Evolutionary conservation across 192 early-diverging fungal genomes (phyloP), one percentile per base, ranked within the genome.

Genomic region (Anaeromyces robustus): DNA sequence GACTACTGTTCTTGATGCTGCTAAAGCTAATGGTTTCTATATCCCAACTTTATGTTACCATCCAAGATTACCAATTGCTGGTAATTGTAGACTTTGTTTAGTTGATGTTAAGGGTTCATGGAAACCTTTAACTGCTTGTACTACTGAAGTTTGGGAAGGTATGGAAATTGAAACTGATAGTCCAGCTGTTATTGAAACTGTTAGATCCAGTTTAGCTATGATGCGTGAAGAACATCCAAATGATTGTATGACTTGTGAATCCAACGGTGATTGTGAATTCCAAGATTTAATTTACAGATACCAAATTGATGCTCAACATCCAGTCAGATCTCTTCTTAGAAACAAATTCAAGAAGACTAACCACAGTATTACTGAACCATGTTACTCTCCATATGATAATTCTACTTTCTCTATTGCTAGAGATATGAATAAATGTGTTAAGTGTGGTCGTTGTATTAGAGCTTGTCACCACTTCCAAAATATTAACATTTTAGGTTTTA

Each of bases 71-170:
- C 93, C 94, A 18, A 90, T 99, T 79, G 98, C 98, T 17, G 98
- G 98, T 84, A 99, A 99, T 92, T 99, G 98, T 85, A 94, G 98
- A 85, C 98, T 99, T 96, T 99, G 98, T 85, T 90, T 99, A 80
- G 97, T 99, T 32, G 98, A 99, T 88, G 87, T 99, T 37, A 97
- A 97, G 86, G 95, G 93, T 85, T 90, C 95, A 77, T 97, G 97
- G 77, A 99, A 99, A 87, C 94, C 96, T 39, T 88, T 95, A 29
- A 97, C 98, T 22, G 97, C 97, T 78, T 99, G 98, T 84, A 95
- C 98, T 26, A 96, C 95, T 91, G 97, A 96, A 30, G 96, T 97
- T 68, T 95, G 93, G 87, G 95, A 96, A 1, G 97, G 97, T 80
- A 98, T 99, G 98, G 93, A 92, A 78, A 92, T 99, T 81, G 94